Evolutionary conservation across 1,284 basidiomycete species (phyloP), one percentile per base, ranked within the genome.

Genomic region (Microbotryum saponariae): DNA sequence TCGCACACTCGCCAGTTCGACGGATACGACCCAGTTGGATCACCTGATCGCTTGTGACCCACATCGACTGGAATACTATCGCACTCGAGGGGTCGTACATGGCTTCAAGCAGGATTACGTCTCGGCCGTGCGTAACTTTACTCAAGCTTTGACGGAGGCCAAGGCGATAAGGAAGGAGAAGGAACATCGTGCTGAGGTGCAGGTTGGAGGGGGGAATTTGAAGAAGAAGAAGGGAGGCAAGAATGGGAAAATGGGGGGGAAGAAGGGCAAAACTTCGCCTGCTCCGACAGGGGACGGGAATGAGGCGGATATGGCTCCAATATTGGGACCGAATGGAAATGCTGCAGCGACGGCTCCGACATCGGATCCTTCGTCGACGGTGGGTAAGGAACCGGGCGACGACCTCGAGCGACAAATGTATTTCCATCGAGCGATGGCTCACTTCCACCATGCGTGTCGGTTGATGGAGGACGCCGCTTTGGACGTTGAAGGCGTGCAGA

Each of bases 1-100:
- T 59, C 81, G 88, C 88, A 88, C 89, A 76, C 77, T 90, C 63
- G 87, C 87, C 29, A 85, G 89, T 71, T 88, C 85, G 5, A 88
- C 87, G 0, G 83, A 83, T 2, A 87, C 87, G 4, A 77, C 79
- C 29, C 77, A 85, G 16, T 76, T 91, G 48, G 87, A 91, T 67
- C 82, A 85, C 65, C 81, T 91, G 56, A 88, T 90, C 59, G 79
- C 80, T 2, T 75, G 78, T 10, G 77, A 85, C 65, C 88, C 88
- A 0, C 83, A 88, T 60, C 81, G 82, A 23, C 80, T 89, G 27
- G 87, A 89, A 74, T 89, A 85, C 73, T 86, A 82, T 72, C 83
- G 88, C 50, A 89, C 88, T 0, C 83, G 87, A 33, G 88, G 87
- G 14, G 86, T 89, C 63, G 87, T 90, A 7, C 86, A 86, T 66